A percentile compares a stretch with the other conserved stretches of the same genome.
Conservation (phyloP, 352 stramenopile species). For the Pythium aphanidermatum region DNA sequence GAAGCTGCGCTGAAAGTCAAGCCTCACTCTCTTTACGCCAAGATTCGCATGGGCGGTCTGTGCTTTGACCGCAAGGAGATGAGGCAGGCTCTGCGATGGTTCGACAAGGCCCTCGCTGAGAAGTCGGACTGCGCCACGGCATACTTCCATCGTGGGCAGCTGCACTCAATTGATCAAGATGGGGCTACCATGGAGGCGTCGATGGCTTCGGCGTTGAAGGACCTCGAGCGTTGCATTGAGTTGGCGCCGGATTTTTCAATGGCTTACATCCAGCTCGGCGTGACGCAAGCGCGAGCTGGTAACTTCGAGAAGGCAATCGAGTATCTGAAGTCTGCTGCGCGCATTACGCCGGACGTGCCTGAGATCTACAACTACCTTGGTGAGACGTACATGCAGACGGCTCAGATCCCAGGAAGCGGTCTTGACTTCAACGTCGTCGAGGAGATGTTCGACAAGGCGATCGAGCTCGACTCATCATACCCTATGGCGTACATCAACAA, state of each 20-base stretch:
- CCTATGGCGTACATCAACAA: conserved; percentile 87
- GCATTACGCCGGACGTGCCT: conserved; percentile 64
- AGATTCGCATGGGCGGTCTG: conserved; percentile 77
- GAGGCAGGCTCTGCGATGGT: conserved; percentile 64
- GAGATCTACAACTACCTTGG: conserved; percentile 87
- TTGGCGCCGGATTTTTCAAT: conserved; percentile 71
- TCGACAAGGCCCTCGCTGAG: conserved; percentile 61
- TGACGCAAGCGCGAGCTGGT: conserved; percentile 62
- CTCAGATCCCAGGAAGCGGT: conserved; percentile 38
- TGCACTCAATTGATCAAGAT: conserved; percentile 73
- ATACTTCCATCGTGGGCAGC: conserved; percentile 79
- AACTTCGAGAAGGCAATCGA: conserved; percentile 70
- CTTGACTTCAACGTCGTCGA: conserved; percentile 57
- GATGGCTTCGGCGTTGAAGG: conserved; percentile 45
- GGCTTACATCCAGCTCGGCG: conserved; percentile 78
- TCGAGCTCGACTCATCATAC: conserved; percentile 72
- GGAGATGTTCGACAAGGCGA: conserved; percentile 78
- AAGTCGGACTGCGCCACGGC: conserved; percentile 65
- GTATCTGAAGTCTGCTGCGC: conserved; percentile 52
- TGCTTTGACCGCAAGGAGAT: conserved; percentile 82
- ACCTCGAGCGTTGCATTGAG: conserved; percentile 68
- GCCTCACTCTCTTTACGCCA: conserved; percentile 69
- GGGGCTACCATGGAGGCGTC: conserved; percentile 44
- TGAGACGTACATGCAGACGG: conserved; percentile 84
- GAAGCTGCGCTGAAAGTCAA: conserved; percentile 54